Evolutionary conservation across 352 stramenopile species (phyloP).

Genomic region (Globisporangium nunn): DNA sequence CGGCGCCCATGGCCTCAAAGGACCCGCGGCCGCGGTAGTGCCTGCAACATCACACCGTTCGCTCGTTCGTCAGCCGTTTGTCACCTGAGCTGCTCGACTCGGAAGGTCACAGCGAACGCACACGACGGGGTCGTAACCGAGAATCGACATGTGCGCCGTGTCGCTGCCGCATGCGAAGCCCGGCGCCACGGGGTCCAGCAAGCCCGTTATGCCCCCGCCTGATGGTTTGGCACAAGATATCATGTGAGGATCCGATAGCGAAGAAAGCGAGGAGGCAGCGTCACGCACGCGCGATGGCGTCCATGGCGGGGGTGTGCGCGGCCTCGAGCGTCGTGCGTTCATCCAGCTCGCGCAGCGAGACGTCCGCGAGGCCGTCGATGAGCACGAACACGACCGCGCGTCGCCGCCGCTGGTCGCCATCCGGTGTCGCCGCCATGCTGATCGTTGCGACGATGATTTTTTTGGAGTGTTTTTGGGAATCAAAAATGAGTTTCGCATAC

Average conservation of each 20-base stretch:
- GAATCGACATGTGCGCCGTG: slow-evolving; percentile 87
- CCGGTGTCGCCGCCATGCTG: neutral
- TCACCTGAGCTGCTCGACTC: too few relatives aligned
- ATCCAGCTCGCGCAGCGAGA: slow-evolving; percentile 51
- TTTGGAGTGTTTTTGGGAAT: too few relatives aligned
- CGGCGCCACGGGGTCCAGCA: slow-evolving; percentile 81
- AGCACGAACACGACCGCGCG: slow-evolving; percentile 78
- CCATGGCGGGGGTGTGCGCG: slow-evolving; percentile 74
- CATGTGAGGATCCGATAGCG: neutral
- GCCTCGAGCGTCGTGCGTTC: slow-evolving; percentile 57
- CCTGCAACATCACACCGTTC: slow-evolving; percentile 15
- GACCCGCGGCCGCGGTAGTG: slow-evolving; percentile 81
- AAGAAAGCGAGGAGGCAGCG: neutral
- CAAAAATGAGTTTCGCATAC: neutral
- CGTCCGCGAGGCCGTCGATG: slow-evolving; percentile 79
- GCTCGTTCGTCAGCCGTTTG: neutral
- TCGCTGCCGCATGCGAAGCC: slow-evolving; percentile 82
- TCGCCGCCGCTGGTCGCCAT: slow-evolving; percentile 7
- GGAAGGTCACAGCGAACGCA: slow-evolving; percentile 14
- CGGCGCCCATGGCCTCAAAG: slow-evolving; percentile 85
- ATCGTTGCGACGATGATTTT: neutral
- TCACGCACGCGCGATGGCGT: slow-evolving; percentile 66
- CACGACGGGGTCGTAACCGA: slow-evolving; percentile 83
- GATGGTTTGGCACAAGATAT: neutral
- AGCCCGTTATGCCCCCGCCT: slow-evolving; percentile 70